These are phyloP conservation scores for Serendipita sp. DNA, from an alignment of 768 basidiomycete genomes.

Conservation along the genomic window DNA sequence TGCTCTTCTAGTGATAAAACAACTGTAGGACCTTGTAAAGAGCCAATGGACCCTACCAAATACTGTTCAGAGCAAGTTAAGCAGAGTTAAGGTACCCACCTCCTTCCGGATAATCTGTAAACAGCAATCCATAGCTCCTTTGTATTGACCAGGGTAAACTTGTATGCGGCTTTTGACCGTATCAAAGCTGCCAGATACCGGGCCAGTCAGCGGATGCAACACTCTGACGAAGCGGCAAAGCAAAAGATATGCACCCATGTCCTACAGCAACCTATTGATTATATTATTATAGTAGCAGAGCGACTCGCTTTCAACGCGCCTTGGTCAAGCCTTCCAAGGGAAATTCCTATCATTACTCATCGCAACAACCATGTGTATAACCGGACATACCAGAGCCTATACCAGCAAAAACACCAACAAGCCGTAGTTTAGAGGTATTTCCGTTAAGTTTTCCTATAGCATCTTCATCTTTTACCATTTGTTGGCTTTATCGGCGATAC, in stretches of 20 bases:
- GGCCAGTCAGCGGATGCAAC: conserved; percentile 3
- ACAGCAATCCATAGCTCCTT: conserved; percentile 44
- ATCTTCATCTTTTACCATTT: background rate
- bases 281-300: background rate
- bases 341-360: background rate
- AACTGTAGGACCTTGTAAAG: conserved; percentile 36
- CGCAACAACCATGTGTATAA: background rate
- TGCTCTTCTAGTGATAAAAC: background rate
- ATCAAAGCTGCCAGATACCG: conserved; percentile 34
- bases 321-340: conserved; percentile 11
- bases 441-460: background rate
- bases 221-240: background rate
- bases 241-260: conserved; percentile 32
- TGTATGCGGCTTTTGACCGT: conserved; percentile 61
- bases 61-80: conserved; percentile 25
- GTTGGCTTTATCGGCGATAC: background rate
- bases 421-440: background rate
- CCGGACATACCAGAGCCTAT: conserved; percentile 11
- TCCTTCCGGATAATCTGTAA: conserved; percentile 42
- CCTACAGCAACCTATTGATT: conserved; percentile 44
- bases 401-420: conserved; percentile 11
- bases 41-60: conserved; percentile 25
- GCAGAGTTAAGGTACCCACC: conserved; percentile 21
- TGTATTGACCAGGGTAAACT: conserved; percentile 50
- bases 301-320: conserved; percentile 3